Base-by-base conservation (phyloP, 768 basidiomycete species). In the Tylopilus balloui region DNA sequence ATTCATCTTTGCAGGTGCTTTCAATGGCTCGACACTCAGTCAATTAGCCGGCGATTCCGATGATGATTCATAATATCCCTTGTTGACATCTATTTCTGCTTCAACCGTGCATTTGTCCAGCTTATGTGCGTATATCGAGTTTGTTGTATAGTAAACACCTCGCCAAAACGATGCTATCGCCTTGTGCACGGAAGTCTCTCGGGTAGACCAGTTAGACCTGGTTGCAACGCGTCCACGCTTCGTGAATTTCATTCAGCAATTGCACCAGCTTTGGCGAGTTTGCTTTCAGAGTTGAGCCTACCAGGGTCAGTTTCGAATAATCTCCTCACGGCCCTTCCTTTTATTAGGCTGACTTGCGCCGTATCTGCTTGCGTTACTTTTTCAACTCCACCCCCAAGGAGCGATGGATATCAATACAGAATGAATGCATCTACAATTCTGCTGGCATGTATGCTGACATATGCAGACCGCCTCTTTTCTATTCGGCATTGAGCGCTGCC, bases 21-120 rank as follows among this genome's bases (percentile, higher is more conserved):
- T 67, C 44, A 61, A 69, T 38, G 57, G 55, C 13, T 56, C 55
- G 35, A 46, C 66, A 13, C 57, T 67, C 24, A 67, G 55, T 57
- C 56, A 24, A 39, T 28, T 67, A 15, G 54, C 59, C 6, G 54
- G 14, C 41, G 65, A 69, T 32, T 61, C 64, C n/a, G 66, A 69
- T 44, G 59, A 63, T 14, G 66, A 69, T 13, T 50, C 45, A 31
- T 63, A 57, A 65, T 32, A n/a, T 21, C 15, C 21, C n/a, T 25
- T 13, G 0, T 24, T 31, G 20, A 25, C 19, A 5, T 25, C 17
- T 31, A 7, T 37, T 37, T 28, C 20, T 41, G 41, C 46, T 34
- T 50, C 21, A 21, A 42, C 15, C 32, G 15, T 51, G 50, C 48
- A 58, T 61, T 45, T 54, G 32, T 42, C 37, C 6, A 41, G 17